Evolutionary conservation across 2,329 filamentous ascomycete species (phyloP), one percentile per base, ranked within the genome.

Genomic region (Trichophyton benhamiae): DNA sequence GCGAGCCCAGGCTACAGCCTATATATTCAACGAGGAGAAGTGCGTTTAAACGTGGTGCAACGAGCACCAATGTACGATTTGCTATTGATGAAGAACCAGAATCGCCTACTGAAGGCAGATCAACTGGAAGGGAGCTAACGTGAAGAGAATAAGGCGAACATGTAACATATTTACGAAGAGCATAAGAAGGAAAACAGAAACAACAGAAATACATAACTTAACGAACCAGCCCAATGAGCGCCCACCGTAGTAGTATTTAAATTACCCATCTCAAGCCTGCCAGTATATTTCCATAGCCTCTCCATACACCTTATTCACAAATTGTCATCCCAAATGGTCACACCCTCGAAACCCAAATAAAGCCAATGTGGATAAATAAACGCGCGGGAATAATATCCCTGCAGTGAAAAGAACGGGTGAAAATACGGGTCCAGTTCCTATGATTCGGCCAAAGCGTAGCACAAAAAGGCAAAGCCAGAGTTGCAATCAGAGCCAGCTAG

Each of bases 81-180:
- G 74, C 62, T 15, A 62, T 70, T 42, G 73, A 75, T 59, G 70
- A 75, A 57, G 73, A 74, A 49, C 74, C 74, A 1, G 70, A 74
- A 62, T 76, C 74, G 41, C 74, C 74, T 6, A 73, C 70, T 3
- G 73, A 75, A 57, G 72, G 72, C 33, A 69, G 72, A 60, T 76
- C 74, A 9, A 55, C 52, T 17, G 27, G 9, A 15, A 55, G 27
- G 27, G 52, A 55, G 3, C 7, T 55, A 36, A 49, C 20, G 25
- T 49, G 8, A 52, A 25, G 46, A 44, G n/a, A 30, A 52, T 13
- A 25, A 49, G 22, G 22, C 13, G 11, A 52, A 27, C 46, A 13
- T 52, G 46, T 52, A 55, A 55, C 27, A 8, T 30, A 30, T 33
- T 8, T 55, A 36, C n/a, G 41, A 44, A 36, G 9, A 13, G 33